These are phyloP conservation scores for Apophysomyces trapeziformis DNA, from an alignment of 371 early-diverging fungal species.

Conservation along the genomic window DNA sequence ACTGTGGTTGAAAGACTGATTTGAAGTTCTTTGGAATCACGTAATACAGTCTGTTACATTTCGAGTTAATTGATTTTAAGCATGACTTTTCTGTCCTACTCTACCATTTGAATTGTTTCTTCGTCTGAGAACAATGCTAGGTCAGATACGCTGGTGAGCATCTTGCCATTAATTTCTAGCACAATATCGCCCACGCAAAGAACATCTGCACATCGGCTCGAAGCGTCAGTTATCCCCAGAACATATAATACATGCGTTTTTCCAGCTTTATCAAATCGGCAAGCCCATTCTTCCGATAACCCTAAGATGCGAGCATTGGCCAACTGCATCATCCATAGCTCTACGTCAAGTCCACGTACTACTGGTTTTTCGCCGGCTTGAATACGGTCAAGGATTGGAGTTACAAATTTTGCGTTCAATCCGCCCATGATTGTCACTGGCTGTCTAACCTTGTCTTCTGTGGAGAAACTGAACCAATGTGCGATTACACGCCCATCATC, in stretches of 20 bases:
- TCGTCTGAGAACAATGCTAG: slow-evolving; percentile 43
- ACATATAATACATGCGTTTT: slow-evolving; percentile 68
- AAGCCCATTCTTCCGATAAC: slow-evolving; percentile 72
- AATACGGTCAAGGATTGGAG: slow-evolving; percentile 39
- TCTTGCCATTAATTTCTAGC: slow-evolving; percentile 69
- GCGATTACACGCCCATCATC: slow-evolving; percentile 71
- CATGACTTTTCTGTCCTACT: not conserved
- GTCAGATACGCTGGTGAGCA: slow-evolving; percentile 67
- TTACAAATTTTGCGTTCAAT: slow-evolving; percentile 41
- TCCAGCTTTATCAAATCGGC: slow-evolving; percentile 59
- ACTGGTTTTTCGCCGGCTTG: slow-evolving; percentile 39
- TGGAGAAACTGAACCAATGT: slow-evolving; percentile 76
- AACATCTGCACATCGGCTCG: slow-evolving; percentile 57
- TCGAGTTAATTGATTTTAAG: not conserved
- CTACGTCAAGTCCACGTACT: slow-evolving; percentile 66
- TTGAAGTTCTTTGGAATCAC: slow-evolving; percentile 54
- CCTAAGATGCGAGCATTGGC: slow-evolving; percentile 83
- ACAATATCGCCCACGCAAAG: slow-evolving; percentile 83
- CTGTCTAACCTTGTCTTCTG: slow-evolving; percentile 54
- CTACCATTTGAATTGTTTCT: slow-evolving; percentile 44
- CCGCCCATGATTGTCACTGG: slow-evolving; percentile 61
- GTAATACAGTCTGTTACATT: slow-evolving; percentile 50
- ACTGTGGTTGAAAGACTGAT: slow-evolving; percentile 60
- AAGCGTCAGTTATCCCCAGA: slow-evolving; percentile 60
- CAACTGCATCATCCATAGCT: slow-evolving; percentile 78